A percentile compares a stretch with the other conserved stretches of the same genome.
Evolutionary conservation across 2,329 filamentous ascomycete species (phyloP).

Genomic region (Aspergillus calidoustus): DNA sequence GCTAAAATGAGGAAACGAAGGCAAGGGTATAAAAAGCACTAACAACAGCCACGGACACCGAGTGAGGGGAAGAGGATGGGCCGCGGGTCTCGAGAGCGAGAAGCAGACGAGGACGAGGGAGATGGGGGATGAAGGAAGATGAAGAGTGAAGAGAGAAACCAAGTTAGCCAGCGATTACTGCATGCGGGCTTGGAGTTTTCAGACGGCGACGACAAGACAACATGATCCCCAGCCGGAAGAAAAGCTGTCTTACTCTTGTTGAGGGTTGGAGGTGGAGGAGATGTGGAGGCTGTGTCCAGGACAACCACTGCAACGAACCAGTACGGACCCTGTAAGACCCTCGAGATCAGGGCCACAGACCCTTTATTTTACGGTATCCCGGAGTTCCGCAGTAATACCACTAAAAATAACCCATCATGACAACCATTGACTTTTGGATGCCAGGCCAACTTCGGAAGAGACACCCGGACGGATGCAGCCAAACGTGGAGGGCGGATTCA

Average conservation of each 20-base stretch:
- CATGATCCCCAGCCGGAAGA: neutral
- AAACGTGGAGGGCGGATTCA: constrained; percentile 13
- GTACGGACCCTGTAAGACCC: constrained; percentile 7
- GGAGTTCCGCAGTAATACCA: neutral
- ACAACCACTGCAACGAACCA: constrained; percentile 18
- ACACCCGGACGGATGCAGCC: constrained; percentile 8
- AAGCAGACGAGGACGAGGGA: constrained; percentile 12
- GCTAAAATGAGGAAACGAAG: neutral
- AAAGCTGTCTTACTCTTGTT: neutral
- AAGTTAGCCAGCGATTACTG: neutral
- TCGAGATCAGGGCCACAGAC: neutral
- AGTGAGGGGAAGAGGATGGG: constrained; percentile 11
- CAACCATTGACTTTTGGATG: too few relatives aligned
- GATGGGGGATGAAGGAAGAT: neutral
- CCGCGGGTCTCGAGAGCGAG: neutral
- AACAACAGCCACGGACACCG: constrained; percentile 7
- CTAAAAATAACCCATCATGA: constrained; percentile 8
- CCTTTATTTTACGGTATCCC: constrained; percentile 8
- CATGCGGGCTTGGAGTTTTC: neutral
- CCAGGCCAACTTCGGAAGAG: neutral
- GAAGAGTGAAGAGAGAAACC: neutral
- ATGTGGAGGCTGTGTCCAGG: constrained; percentile 28
- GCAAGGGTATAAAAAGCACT: constrained; percentile 6
- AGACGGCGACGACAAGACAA: neutral
- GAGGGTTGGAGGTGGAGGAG: neutral